Conservation (phyloP, 768 basidiomycete genomes). For the Pulveroboletus sp. region DNA sequence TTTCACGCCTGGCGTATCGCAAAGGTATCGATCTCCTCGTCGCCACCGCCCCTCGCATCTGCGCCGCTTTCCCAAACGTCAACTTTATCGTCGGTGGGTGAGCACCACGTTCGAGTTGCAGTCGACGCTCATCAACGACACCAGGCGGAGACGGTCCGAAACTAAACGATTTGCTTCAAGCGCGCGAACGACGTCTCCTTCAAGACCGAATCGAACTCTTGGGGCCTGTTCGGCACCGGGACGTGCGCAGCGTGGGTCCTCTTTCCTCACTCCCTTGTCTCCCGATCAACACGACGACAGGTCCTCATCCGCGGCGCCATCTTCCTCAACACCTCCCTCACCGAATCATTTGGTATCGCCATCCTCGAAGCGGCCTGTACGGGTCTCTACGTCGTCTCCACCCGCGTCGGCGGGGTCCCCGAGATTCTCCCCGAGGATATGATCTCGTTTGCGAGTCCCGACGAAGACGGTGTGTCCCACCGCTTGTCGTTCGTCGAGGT, state of each 20-base stretch:
- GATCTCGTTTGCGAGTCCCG: slow-evolving; percentile 93
- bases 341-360: slow-evolving; percentile 96
- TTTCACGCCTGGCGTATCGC: slow-evolving; percentile 89
- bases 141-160: slow-evolving; percentile 94
- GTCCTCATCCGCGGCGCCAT: slow-evolving; percentile 86
- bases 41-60: slow-evolving; percentile 88
- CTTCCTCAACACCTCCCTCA: slow-evolving; percentile 93
- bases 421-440: slow-evolving; percentile 92
- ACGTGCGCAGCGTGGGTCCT: slow-evolving; percentile 72
- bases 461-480: slow-evolving; percentile 76
- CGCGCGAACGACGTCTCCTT: slow-evolving; percentile 86
- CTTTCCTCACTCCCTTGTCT: background rate
- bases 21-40: slow-evolving; percentile 97
- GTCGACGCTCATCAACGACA: background rate
- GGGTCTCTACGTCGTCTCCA: slow-evolving; percentile 91
- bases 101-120: background rate
- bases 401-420: slow-evolving; percentile 92
- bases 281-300: slow-evolving; percentile 34
- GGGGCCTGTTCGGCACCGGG: slow-evolving; percentile 74
- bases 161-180: slow-evolving; percentile 90
- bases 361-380: slow-evolving; percentile 96
- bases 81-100: slow-evolving; percentile 77
- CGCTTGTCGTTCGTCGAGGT: background rate
- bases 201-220: slow-evolving; percentile 92
- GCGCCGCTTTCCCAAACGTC: slow-evolving; percentile 80